These are phyloP conservation scores for Urtica urens DNA, from an alignment of 306 rosid genomes.

Conservation along the genomic window DNA sequence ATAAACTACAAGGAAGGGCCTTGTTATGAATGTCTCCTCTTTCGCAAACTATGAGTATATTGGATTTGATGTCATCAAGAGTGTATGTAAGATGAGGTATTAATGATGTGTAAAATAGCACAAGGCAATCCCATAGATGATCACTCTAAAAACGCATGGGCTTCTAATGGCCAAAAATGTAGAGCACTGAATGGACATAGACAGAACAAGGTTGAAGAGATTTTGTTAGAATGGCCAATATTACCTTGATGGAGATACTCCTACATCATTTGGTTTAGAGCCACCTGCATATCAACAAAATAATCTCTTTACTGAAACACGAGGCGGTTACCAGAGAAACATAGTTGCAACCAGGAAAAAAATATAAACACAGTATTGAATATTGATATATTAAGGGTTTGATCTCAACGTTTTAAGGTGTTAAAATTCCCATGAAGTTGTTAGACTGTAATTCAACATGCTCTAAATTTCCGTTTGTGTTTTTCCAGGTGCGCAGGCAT, in stretches of 20 bases:
- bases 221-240: neutral
- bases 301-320: conserved; percentile 8
- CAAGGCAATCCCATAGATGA: neutral
- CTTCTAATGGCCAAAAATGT: too few relatives aligned
- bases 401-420: conserved; percentile 2
- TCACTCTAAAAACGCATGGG: neutral
- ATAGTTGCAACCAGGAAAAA: neutral
- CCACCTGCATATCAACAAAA: conserved; percentile 45
- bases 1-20: neutral
- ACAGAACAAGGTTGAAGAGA: neutral
- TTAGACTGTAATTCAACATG: neutral
- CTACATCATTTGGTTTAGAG: conserved; percentile 33
- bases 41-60: neutral
- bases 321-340: conserved; percentile 8
- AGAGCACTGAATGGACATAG: neutral
- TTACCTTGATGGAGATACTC: conserved; percentile 42
- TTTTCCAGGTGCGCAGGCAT: neutral
- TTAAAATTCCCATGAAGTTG: neutral
- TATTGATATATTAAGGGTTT: neutral
- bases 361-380: neutral
- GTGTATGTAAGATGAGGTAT: neutral
- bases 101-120: neutral
- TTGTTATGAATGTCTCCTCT: neutral
- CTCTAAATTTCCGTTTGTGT: neutral
- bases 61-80: neutral